Percentiles rank a stretch among this genome's conserved stretches.
Conservation (phyloP, 2,329 filamentous ascomycete genomes). For the Alternaria brassicae region DNA sequence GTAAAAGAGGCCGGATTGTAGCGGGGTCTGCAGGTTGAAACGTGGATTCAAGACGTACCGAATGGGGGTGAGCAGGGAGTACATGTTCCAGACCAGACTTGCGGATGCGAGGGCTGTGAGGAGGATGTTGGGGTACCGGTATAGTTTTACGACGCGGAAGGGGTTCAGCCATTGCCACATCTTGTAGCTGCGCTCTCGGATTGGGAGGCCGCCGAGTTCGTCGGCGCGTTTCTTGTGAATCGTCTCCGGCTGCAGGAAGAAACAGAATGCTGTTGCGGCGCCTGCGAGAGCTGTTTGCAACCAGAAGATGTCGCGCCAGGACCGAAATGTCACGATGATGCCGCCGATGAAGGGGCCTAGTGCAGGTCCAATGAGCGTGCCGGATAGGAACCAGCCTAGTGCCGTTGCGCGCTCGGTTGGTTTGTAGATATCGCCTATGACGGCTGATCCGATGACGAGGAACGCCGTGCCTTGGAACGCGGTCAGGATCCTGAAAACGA, state of each 20-base stretch:
- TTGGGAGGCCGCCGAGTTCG: conserved; percentile 65
- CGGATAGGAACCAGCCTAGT: conserved; percentile 74
- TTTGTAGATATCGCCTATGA: conserved; percentile 66
- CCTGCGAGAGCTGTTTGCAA: conserved; percentile 74
- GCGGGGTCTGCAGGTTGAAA: conserved; percentile 70
- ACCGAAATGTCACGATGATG: conserved; percentile 75
- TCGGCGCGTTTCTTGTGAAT: conserved; percentile 69
- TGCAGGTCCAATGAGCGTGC: conserved; percentile 72
- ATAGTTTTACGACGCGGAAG: conserved; percentile 67
- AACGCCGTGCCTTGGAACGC: conserved; percentile 79
- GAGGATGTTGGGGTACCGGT: conserved; percentile 73
- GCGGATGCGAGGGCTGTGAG: conserved; percentile 63
- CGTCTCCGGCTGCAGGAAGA: conserved; percentile 75
- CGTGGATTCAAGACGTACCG: conserved; percentile 77
- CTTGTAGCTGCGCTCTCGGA: conserved; percentile 58
- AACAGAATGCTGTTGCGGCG: conserved; percentile 64
- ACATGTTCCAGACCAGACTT: conserved; percentile 78
- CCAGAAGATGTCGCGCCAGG: conserved; percentile 81
- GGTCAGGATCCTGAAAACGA: conserved; percentile 75
- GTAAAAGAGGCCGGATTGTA: conserved; percentile 75
- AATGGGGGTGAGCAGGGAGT: conserved; percentile 71
- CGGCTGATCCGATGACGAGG: conserved; percentile 73
- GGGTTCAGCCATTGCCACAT: conserved; percentile 72
- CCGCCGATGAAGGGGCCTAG: conserved; percentile 72
- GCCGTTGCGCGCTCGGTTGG: conserved; percentile 73